Conservation (phyloP, 2,329 filamentous ascomycete species). For the Penicillium sp. region DNA sequence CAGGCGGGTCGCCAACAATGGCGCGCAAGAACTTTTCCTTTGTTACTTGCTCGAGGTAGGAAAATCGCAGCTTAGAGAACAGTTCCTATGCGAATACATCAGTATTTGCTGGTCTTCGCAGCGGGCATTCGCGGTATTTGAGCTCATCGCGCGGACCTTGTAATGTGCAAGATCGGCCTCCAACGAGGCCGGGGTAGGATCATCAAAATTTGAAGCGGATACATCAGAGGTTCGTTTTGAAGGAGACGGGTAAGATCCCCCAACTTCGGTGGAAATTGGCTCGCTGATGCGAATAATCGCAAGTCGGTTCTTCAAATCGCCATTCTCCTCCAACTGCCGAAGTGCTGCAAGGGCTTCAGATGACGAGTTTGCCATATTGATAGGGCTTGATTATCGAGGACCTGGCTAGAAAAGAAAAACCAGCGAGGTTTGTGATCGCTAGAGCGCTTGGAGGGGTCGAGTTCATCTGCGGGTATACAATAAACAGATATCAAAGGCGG, state of each 20-base stretch:
- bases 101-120: not conserved
- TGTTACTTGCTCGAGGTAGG: conserved; percentile 95
- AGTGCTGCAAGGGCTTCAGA: conserved; percentile 44
- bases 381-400: not conserved
- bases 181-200: conserved; percentile 70
- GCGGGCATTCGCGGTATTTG: not conserved
- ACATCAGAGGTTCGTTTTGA: conserved; percentile 68
- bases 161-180: conserved; percentile 86
- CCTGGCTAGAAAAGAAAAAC: not conserved
- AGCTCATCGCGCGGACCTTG: conserved; percentile 50
- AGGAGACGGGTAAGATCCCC: conserved; percentile 28
- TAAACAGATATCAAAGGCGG: conserved; percentile 16
- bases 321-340: conserved; percentile 44
- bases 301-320: conserved; percentile 53
- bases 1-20: conserved; percentile 84
- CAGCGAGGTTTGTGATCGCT: not conserved
- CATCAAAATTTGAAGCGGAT: conserved; percentile 67
- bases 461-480: not conserved
- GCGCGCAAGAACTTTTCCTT: conserved; percentile 96
- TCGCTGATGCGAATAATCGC: conserved; percentile 76
- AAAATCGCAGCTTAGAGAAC: conserved; percentile 94
- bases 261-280: conserved; percentile 58
- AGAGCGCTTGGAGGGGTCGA: not conserved
- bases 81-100: conserved; percentile 59
- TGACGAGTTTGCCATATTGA: conserved; percentile 21